Conservation (phyloP, 2,329 filamentous ascomycete species). For the Elsinoe perseae region DNA sequence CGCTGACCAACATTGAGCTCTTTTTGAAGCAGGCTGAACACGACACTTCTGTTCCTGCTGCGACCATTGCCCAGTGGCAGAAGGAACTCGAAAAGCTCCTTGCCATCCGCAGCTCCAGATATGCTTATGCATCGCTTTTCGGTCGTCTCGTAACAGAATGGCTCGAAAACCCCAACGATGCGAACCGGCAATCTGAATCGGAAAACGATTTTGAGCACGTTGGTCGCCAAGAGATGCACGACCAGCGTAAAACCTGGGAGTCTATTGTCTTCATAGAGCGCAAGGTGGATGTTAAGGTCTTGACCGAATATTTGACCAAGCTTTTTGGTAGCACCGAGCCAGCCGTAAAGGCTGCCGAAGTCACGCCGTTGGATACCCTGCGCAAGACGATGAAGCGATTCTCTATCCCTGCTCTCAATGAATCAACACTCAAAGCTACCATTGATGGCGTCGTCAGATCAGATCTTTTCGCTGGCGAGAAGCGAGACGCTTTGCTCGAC, state of each 20-base stretch:
- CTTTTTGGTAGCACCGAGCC: conserved; percentile 38
- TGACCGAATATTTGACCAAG: conserved; percentile 44
- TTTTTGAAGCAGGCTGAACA: conserved; percentile 17
- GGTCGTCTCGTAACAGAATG: conserved; percentile 44
- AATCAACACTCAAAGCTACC: conserved; percentile 34
- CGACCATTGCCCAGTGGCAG: conserved; percentile 13
- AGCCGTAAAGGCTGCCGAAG: conserved; percentile 7
- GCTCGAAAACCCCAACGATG: conserved; percentile 31
- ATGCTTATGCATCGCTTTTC: conserved; percentile 40
- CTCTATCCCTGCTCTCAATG: conserved; percentile 22
- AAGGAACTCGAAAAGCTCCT: conserved; percentile 33
- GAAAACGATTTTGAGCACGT: conserved; percentile 37
- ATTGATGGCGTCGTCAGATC: conserved; percentile 44
- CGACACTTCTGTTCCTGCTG: conserved; percentile 17
- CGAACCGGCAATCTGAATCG: conserved; percentile 16
- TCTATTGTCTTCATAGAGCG: conserved; percentile 46
- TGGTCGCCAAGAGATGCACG: conserved; percentile 36
- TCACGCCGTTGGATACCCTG: conserved; percentile 29
- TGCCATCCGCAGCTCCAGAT: conserved; percentile 37
- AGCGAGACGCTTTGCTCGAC: conserved; percentile 43
- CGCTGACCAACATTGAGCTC: conserved; percentile 15
- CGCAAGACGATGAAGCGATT: conserved; percentile 21
- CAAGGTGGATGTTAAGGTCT: conserved; percentile 39
- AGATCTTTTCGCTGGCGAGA: conserved; percentile 47
- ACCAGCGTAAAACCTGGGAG: conserved; percentile 46